Evolutionary conservation across 1,284 basidiomycete genomes (phyloP), one percentile per base, ranked within the genome.

Genomic region (Naganishia cerealis): DNA sequence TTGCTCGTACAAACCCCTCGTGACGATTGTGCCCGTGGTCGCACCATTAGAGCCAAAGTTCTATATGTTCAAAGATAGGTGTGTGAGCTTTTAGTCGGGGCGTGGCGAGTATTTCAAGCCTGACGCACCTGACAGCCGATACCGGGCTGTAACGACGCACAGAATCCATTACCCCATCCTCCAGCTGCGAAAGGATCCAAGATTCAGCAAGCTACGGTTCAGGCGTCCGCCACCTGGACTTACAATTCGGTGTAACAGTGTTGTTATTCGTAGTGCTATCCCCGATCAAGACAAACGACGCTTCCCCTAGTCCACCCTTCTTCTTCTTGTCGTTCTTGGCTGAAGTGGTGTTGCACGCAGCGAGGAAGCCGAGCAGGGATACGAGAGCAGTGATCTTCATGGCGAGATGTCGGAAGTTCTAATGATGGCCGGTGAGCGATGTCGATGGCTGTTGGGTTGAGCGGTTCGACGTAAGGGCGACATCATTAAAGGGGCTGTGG

Each of bases 1-100:
- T 5, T 62, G 39, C 57, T 78, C 75, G 73, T 75, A 82, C 55
- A 74, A 39, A 5, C 83, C 82, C 53, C 78, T 71, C 7, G 80
- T 77, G 9, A 83, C 78, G 71, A 83, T 83, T 24, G 78, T 76
- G 1, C 82, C 81, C 0, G 82, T 83, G 1, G 82, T 83, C 0
- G 81, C 81, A 8, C 82, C 82, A 70, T 83, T 81, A 21, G 79
- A 75, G 7, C 80, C 80, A 6, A 79, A 79, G 70, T 84, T 83
- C 66, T 81, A 39, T 63, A 24, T 13, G 8, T 24, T 7, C n/a
- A 3, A 4, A 3, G n/a, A n/a, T 33, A 33, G 29, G 80, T 10
- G 12, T 7, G 26, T 56, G 15, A 36, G 54, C n/a, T 56, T 56
- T n/a, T 10, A 29, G 54, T 10, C 6, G 16, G n/a, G 4, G 54